phyloP scores from a whole-genome alignment of 805 yeast species.

The Hanseniaspora clermontiae region DNA sequence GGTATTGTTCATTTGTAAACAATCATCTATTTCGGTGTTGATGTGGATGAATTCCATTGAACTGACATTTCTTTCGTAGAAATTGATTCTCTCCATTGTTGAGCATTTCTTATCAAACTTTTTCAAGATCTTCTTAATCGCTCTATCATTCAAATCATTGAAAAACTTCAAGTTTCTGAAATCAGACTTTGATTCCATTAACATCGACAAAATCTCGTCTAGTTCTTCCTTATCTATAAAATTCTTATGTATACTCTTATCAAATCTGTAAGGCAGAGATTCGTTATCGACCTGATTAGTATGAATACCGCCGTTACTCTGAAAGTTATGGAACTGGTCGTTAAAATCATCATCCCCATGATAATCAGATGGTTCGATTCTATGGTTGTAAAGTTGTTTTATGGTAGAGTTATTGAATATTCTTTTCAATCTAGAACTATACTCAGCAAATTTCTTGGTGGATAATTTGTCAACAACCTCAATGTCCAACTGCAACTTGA shows the following conservation, averaged over 20 bases:
- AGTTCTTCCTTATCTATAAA: slow-evolving; percentile 31
- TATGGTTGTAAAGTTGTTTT: background rate
- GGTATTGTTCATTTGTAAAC: background rate
- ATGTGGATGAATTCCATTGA: slow-evolving; percentile 5
- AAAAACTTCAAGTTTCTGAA: slow-evolving; percentile 84
- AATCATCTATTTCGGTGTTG: slow-evolving; percentile 7
- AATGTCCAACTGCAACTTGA: slow-evolving; percentile 63
- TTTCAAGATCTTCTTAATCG: slow-evolving; percentile 76
- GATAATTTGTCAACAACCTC: slow-evolving; percentile 73
- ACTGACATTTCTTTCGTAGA: slow-evolving; percentile 6
- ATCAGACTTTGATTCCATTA: slow-evolving; percentile 62
- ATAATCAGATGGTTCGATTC: slow-evolving; percentile 6
- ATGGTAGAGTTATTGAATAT: slow-evolving; percentile 23
- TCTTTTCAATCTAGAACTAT: slow-evolving; percentile 52
- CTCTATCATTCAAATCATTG: slow-evolving; percentile 83
- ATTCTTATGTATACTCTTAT: slow-evolving; percentile 26
- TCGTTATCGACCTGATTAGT: slow-evolving; percentile 42
- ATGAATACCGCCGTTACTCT: slow-evolving; percentile 4
- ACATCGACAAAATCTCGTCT: slow-evolving; percentile 51
- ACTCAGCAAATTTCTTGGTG: slow-evolving; percentile 59
- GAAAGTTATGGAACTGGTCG: slow-evolving; percentile 30
- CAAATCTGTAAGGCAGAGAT: slow-evolving; percentile 21
- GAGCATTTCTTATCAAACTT: slow-evolving; percentile 78
- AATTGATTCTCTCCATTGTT: slow-evolving; percentile 24
- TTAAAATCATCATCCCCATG: background rate